Conservation (phyloP, 441 rosid genomes). For the Hura crepitans region DNA sequence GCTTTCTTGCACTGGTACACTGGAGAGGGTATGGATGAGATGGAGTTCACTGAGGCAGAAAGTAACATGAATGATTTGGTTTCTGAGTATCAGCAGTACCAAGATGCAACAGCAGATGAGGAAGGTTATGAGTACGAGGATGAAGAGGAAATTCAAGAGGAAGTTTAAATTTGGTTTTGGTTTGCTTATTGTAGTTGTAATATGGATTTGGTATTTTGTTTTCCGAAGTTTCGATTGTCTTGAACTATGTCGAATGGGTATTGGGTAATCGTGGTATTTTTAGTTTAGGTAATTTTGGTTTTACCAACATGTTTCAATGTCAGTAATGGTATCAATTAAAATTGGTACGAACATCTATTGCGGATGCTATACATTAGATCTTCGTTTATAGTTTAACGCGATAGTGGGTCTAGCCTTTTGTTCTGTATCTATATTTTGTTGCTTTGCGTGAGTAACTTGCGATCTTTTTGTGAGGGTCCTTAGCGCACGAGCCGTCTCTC, state of each 20-base stretch:
- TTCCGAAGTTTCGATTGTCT: background rate
- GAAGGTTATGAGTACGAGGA: conserved; percentile 38
- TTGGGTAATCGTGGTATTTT: background rate
- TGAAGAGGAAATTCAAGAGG: conserved; percentile 35
- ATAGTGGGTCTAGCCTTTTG: background rate
- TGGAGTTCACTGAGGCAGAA: conserved; percentile 54
- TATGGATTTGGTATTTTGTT: background rate
- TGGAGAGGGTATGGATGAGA: conserved; percentile 56
- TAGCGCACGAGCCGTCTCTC: too few relatives aligned
- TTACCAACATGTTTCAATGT: background rate
- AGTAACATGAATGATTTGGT: conserved; percentile 51
- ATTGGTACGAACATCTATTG: too few relatives aligned
- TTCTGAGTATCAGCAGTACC: conserved; percentile 53
- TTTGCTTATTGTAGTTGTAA: background rate
- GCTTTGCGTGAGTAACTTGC: too few relatives aligned
- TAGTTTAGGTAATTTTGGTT: background rate
- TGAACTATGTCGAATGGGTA: too few relatives aligned
- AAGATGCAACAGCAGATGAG: conserved; percentile 56
- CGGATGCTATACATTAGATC: background rate
- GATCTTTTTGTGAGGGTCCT: too few relatives aligned
- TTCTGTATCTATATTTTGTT: background rate
- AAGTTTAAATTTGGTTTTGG: conserved; percentile 1
- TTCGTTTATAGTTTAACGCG: too few relatives aligned
- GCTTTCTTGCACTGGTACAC: conserved; percentile 63
- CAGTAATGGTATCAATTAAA: background rate